phyloP scores from a whole-genome alignment of 805 yeast species.

The Saturnispora saitoi region DNA sequence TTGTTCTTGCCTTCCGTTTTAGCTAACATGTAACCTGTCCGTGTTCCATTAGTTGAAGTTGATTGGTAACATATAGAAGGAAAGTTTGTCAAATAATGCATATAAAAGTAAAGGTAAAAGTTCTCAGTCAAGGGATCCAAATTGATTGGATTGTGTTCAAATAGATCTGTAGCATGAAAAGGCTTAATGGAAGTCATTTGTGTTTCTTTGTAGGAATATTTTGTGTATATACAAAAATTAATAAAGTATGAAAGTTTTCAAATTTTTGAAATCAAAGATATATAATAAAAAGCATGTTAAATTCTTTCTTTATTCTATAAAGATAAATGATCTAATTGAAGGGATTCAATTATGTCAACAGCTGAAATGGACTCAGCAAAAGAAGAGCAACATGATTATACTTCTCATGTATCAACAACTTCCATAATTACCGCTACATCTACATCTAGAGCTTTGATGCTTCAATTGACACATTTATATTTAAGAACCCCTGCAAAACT shows the following conservation, averaged over 20 bases:
- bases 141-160: conserved; percentile 65
- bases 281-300: background rate
- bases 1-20: conserved; percentile 80
- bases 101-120: conserved; percentile 74
- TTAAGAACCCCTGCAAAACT: conserved; percentile 76
- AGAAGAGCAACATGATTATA: background rate
- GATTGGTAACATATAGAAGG: conserved; percentile 84
- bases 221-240: background rate
- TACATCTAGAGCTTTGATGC: conserved; percentile 53
- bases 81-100: conserved; percentile 78
- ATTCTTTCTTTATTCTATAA: background rate
- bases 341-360: background rate
- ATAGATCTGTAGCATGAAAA: conserved; percentile 78
- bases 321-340: background rate
- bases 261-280: background rate
- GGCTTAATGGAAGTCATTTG: conserved; percentile 83
- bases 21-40: conserved; percentile 86
- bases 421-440: conserved; percentile 6
- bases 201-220: background rate
- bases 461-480: conserved; percentile 70
- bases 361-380: background rate
- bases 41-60: conserved; percentile 24
- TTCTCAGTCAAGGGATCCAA: conserved; percentile 89
- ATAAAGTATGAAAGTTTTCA: background rate
- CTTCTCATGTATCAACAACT: background rate